A percentile compares a stretch with the other conserved stretches of the same genome.
These are phyloP conservation scores for Tuber calosporum DNA, from an alignment of 495 filamentous ascomycete genomes.

Conservation along the genomic window DNA sequence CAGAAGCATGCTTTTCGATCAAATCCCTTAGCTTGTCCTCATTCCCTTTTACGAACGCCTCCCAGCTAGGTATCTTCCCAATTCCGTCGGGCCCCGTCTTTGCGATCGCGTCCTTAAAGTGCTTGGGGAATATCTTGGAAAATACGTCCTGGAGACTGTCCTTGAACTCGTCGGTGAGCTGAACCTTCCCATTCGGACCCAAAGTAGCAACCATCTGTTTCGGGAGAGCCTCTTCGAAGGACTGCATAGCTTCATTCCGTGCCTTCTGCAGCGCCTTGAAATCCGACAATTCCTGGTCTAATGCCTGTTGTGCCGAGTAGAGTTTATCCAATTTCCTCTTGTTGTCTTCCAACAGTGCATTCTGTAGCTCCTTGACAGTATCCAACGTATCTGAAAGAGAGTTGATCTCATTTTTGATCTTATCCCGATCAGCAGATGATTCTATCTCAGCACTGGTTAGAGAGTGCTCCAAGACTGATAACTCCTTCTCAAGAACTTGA, in stretches of 20 bases:
- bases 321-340: slow-evolving; percentile 11
- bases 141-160: slow-evolving; percentile 26
- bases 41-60: slow-evolving; percentile 33
- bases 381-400: slow-evolving; percentile 14
- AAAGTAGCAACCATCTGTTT: slow-evolving; percentile 24
- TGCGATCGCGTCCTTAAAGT: slow-evolving; percentile 5
- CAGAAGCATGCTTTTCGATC: slow-evolving; percentile 24
- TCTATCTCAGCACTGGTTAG: not conserved
- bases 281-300: slow-evolving; percentile 1
- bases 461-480: not conserved
- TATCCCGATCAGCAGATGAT: not conserved
- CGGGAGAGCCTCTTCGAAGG: slow-evolving; percentile 21
- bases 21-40: slow-evolving; percentile 22
- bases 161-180: slow-evolving; percentile 21
- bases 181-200: slow-evolving; percentile 18
- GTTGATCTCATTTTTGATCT: slow-evolving; percentile 15
- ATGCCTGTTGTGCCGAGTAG: not conserved
- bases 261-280: slow-evolving; percentile 3
- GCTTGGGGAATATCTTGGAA: slow-evolving; percentile 18
- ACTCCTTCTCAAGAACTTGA: not conserved
- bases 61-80: slow-evolving; percentile 27
- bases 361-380: slow-evolving; percentile 6
- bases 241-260: not conserved
- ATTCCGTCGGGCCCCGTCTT: not conserved
- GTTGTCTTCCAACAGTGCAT: slow-evolving; percentile 9